Conservation (phyloP, 129 eudicot species). For the Flaveria bidentis region DNA sequence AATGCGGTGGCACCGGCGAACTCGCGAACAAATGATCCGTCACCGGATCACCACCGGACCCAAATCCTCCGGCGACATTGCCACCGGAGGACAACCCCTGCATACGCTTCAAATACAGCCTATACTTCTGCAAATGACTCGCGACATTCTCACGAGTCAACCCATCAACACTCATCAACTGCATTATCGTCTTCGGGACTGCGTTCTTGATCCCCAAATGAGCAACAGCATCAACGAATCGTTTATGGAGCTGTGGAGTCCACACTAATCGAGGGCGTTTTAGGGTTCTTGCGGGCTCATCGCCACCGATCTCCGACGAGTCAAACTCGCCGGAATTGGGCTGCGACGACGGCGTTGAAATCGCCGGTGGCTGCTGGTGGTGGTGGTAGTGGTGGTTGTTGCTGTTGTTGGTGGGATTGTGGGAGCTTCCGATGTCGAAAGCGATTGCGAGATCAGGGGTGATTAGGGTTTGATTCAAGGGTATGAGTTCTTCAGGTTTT, state of each 20-base stretch:
- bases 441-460: constrained; percentile 82
- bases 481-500: constrained; percentile 73
- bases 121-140: constrained; percentile 86
- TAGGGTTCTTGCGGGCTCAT: constrained; percentile 87
- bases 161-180: constrained; percentile 94
- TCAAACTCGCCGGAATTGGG: constrained; percentile 72
- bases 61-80: constrained; percentile 17
- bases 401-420: constrained; percentile 20
- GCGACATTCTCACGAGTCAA: constrained; percentile 93
- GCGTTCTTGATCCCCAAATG: constrained; percentile 93
- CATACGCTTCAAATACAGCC: constrained; percentile 90
- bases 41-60: constrained; percentile 62
- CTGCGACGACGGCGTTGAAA: constrained; percentile 36
- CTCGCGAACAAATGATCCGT: constrained; percentile 90
- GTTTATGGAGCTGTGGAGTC: constrained; percentile 96
- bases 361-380: constrained; percentile 33
- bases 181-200: constrained; percentile 97
- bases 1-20: constrained; percentile 93
- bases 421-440: constrained; percentile 55
- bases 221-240: constrained; percentile 96
- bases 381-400: neutral
- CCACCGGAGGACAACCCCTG: constrained; percentile 63
- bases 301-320: constrained; percentile 65
- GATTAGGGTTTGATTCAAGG: constrained; percentile 78
- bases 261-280: constrained; percentile 93